Evolutionary conservation across 2,329 filamentous ascomycete genomes (phyloP).

Genomic region (Ophiostoma himal-ulmi): DNA sequence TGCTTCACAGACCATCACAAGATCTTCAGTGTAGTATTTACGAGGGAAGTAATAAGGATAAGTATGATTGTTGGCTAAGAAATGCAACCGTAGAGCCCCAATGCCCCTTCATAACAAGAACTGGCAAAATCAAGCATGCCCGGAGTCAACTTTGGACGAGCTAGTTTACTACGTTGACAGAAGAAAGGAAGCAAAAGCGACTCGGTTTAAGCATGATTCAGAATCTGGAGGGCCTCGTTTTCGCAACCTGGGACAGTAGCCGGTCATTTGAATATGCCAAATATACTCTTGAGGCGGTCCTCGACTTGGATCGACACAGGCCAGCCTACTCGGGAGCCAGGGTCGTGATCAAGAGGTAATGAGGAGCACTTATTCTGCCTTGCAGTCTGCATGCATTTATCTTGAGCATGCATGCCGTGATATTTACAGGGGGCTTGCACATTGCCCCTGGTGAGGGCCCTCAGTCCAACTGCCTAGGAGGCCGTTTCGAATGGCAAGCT

Average conservation of each 20-base stretch:
- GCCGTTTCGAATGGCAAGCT: conserved; percentile 3
- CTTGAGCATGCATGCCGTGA: background rate
- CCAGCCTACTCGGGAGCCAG: background rate
- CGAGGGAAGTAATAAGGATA: background rate
- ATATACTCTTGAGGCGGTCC: background rate
- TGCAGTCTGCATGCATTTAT: background rate
- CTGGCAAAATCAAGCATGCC: background rate
- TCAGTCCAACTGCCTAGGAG: background rate
- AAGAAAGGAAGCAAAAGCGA: background rate
- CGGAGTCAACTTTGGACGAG: background rate
- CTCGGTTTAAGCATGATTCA: background rate
- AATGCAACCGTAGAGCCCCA: background rate
- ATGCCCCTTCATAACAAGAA: background rate
- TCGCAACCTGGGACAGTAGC: background rate
- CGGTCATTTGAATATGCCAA: background rate
- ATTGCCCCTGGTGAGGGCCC: background rate
- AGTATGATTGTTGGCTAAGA: background rate
- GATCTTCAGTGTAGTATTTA: background rate
- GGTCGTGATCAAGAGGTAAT: background rate
- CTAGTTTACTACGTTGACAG: background rate
- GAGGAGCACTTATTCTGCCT: background rate
- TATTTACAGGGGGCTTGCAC: background rate
- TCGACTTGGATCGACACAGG: background rate
- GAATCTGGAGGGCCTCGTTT: background rate
- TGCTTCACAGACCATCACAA: background rate